Percentiles rank a stretch among this genome's conserved stretches.
Evolutionary conservation across 2,329 filamentous ascomycete species (phyloP).

Genomic region (Sporothrix brunneoviolacea): DNA sequence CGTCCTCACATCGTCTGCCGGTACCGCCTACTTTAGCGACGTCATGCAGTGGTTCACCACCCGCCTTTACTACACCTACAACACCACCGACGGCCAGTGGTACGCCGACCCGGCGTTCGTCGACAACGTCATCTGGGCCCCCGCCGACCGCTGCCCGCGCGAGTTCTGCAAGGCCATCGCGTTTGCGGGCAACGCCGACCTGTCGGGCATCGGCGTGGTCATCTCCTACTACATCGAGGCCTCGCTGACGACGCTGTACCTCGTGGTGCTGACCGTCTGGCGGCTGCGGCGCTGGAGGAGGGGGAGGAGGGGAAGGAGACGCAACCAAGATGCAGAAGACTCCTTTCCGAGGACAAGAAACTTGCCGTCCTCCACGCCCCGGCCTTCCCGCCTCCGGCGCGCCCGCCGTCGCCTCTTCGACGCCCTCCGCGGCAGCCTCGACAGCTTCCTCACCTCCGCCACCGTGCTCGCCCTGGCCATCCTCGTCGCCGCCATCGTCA

Average conservation of each 20-base stretch:
- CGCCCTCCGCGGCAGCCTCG: slow-evolving; percentile 21
- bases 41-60: slow-evolving; percentile 11
- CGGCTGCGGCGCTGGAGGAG: slow-evolving; percentile 3
- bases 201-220: slow-evolving; percentile 19
- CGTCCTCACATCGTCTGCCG: background rate
- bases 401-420: slow-evolving; percentile 21
- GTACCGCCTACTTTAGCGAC: background rate
- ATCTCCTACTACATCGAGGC: slow-evolving; percentile 19
- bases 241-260: slow-evolving; percentile 14
- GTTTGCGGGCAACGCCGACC: slow-evolving; percentile 19
- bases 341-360: too few relatives aligned
- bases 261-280: slow-evolving; percentile 14
- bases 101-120: slow-evolving; percentile 9
- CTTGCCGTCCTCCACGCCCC: too few relatives aligned
- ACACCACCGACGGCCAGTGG: slow-evolving; percentile 2
- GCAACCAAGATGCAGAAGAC: too few relatives aligned
- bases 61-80: slow-evolving; percentile 4
- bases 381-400: background rate
- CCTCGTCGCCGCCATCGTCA: slow-evolving; percentile 17
- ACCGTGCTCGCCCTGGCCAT: slow-evolving; percentile 17
- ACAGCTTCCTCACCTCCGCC: slow-evolving; percentile 19
- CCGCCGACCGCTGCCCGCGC: slow-evolving; percentile 7
- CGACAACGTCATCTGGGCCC: slow-evolving; percentile 10
- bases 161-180: slow-evolving; percentile 20
- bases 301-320: background rate